Evolutionary conservation across 176 grass and related monocot species (phyloP).

Genomic region (Areca catechu): DNA sequence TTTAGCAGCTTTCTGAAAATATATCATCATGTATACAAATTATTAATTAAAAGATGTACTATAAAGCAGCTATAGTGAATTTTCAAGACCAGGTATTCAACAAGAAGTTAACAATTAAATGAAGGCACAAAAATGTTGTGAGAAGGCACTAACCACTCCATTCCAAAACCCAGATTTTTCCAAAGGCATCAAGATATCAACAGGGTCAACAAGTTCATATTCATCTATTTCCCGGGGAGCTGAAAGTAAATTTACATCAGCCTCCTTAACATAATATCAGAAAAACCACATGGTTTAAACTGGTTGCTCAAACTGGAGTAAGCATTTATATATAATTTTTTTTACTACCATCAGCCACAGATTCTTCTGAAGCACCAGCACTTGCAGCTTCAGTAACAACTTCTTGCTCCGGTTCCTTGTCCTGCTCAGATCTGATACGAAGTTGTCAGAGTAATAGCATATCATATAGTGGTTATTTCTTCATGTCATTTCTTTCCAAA

Average conservation of each 20-base stretch:
- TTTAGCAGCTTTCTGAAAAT: constrained; percentile 90
- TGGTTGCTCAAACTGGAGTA: neutral
- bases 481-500: too few species aligned
- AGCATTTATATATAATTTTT: neutral
- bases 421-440: constrained; percentile 86
- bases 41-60: neutral
- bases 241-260: constrained; percentile 36
- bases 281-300: too few species aligned
- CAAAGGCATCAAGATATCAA: constrained; percentile 87
- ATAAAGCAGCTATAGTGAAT: neutral
- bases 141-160: constrained; percentile 65
- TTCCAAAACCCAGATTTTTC: constrained; percentile 99
- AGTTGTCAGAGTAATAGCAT: neutral
- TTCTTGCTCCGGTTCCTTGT: constrained; percentile 90
- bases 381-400: constrained; percentile 47
- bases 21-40: neutral
- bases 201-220: constrained; percentile 98
- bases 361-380: constrained; percentile 51
- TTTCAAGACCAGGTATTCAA: constrained; percentile 2
- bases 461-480: too few species aligned
- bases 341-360: constrained; percentile 45
- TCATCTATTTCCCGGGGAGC: constrained; percentile 81
- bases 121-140: neutral
- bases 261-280: neutral
- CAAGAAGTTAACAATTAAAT: constrained; percentile 12